Conservation (phyloP, 2,329 filamentous ascomycete genomes). For the Talaromyces amestolkiae region DNA sequence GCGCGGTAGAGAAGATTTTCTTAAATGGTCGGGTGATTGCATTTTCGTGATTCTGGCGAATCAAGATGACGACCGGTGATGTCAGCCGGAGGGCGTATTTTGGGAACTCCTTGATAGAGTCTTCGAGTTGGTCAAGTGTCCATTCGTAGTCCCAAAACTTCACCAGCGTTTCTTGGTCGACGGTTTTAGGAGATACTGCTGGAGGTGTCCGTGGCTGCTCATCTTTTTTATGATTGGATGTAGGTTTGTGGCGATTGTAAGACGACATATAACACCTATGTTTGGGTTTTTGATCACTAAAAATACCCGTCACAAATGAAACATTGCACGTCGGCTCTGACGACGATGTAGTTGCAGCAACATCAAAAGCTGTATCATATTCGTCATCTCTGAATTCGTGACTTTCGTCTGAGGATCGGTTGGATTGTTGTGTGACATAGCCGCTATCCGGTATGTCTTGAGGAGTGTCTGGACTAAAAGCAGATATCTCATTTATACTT, state of each 20-base stretch:
- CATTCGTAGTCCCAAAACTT: conserved; percentile 41
- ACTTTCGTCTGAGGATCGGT: conserved; percentile 28
- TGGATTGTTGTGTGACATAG: conserved; percentile 31
- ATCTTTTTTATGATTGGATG: not conserved
- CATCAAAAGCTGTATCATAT: conserved; percentile 22
- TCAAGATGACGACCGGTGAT: conserved; percentile 40
- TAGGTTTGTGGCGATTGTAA: conserved; percentile 12
- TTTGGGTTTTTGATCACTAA: conserved; percentile 12
- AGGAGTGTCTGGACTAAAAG: conserved; percentile 41
- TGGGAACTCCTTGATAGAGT: conserved; percentile 37
- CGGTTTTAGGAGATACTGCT: conserved; percentile 24
- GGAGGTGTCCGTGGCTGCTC: conserved; percentile 16
- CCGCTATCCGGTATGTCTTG: conserved; percentile 37
- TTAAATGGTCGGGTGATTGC: conserved; percentile 34
- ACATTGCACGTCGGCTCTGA: conserved; percentile 12
- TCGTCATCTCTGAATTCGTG: conserved; percentile 30
- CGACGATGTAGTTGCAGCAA: not conserved
- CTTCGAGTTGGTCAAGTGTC: conserved; percentile 40
- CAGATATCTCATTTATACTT: conserved; percentile 36
- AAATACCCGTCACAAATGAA: conserved; percentile 13
- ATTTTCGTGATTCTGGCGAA: conserved; percentile 39
- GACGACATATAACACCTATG: conserved; percentile 17
- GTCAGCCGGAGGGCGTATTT: conserved; percentile 36
- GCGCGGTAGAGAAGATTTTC: conserved; percentile 35
- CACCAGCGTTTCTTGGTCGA: conserved; percentile 30